Base-by-base conservation (phyloP, 2,329 filamentous ascomycete genomes). In the Ophiostoma sp. region DNA sequence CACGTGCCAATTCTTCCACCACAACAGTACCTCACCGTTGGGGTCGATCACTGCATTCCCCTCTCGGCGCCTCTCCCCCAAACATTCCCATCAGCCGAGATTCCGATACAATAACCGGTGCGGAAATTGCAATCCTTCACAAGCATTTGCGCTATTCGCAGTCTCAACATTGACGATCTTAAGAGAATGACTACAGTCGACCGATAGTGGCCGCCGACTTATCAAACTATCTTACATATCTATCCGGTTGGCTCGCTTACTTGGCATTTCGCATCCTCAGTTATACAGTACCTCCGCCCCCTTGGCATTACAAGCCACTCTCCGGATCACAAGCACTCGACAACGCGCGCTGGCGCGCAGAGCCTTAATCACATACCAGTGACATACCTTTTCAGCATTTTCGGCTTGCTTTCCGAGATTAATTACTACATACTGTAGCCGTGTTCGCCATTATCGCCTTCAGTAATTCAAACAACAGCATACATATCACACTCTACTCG, bases 271-370 rank as follows among this genome's bases (percentile, higher is more conserved):
- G 15, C 17, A 62, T 33, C 62, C n/a, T 23, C 5, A 17, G 15
- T 35, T 39, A 13, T 39, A 10, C 20, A 13, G 39, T 1, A 35
- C 57, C 27, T 31, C 11, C 35, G 62, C 35, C 33, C 3, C 8
- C 31, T 64, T 33, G 31, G 33, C 33, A n/a, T 17, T 64, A n/a
- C 57, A 62, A 60, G 17, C 31, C 36, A 39, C 33, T 65, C 8
- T 23, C 17, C 13, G 8, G 35, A 65, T n/a, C 33, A 36, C 60
- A 65, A 39, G 15, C 33, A n/a, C 33, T 39, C 33, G 33, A n/a
- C 20, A 23, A 65, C 20, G 62, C 62, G 62, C 62, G 62, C 62
- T 13, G 62, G 62, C 62, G 62, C 62, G 62, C 62, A 65, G 62
- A 65, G 35, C 35, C 20, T 39, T 65, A 39, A 17, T 17, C 27